Percentiles rank a stretch among this genome's conserved stretches.
These are phyloP conservation scores for Dillenia turbinata DNA, from an alignment of 164 flowering plant species.

Conservation along the genomic window DNA sequence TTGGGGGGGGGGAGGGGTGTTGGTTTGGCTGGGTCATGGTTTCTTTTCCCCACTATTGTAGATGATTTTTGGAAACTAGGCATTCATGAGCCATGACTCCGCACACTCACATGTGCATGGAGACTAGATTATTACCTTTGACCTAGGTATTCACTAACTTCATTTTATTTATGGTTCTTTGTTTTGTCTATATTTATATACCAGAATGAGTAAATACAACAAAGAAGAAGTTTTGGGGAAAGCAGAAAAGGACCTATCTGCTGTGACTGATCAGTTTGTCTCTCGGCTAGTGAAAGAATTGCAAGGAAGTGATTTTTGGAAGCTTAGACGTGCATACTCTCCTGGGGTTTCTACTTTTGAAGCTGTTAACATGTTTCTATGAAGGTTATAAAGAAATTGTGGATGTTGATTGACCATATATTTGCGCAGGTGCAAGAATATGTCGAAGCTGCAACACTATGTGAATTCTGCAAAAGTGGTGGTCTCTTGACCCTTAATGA, in stretches of 20 bases:
- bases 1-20: too few species aligned
- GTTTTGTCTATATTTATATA: neutral
- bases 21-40: too few species aligned
- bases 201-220: slow-evolving; percentile 74
- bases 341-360: slow-evolving; percentile 60
- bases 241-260: slow-evolving; percentile 78
- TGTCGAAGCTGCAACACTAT: slow-evolving; percentile 90
- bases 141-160: too few species aligned
- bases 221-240: slow-evolving; percentile 79
- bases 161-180: neutral
- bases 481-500: slow-evolving; percentile 74
- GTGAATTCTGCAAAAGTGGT: slow-evolving; percentile 74
- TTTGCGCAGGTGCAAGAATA: slow-evolving; percentile 79
- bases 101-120: too few species aligned
- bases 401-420: slow-evolving; percentile 2
- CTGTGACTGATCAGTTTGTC: slow-evolving; percentile 56
- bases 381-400: neutral
- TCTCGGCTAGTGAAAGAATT: slow-evolving; percentile 70
- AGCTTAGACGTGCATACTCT: slow-evolving; percentile 92
- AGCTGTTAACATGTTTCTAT: slow-evolving; percentile 2
- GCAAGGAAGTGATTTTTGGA: slow-evolving; percentile 94
- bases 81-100: too few species aligned
- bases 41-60: too few species aligned
- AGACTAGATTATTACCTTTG: too few species aligned
- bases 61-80: too few species aligned